Conservation (phyloP, 371 early-diverging fungal genomes). For the Capniomyces stellatus region DNA sequence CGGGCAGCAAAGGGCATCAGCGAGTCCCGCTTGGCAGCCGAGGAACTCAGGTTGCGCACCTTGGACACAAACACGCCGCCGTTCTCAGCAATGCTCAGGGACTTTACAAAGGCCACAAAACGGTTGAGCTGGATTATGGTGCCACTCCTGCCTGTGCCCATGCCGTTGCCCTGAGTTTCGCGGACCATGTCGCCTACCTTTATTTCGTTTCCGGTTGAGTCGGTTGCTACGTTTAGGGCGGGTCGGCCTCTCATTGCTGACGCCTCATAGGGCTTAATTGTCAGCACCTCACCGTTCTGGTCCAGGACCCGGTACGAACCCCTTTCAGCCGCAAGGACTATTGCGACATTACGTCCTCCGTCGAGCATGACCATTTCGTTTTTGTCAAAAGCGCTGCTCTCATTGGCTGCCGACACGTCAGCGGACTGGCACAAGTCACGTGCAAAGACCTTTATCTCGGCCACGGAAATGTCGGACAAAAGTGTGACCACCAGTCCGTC, state of each 20-base stretch:
- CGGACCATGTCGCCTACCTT: constrained; percentile 62
- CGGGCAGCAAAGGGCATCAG: neutral
- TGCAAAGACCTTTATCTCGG: constrained; percentile 69
- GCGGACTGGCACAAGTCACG: constrained; percentile 69
- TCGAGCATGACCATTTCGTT: constrained; percentile 54
- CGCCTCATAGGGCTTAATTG: constrained; percentile 51
- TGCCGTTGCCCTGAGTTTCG: constrained; percentile 39
- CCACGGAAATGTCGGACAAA: constrained; percentile 51
- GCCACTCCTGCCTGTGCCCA: no score
- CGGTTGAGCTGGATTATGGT: constrained; percentile 53
- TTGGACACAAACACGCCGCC: constrained; percentile 48
- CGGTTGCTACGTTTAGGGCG: constrained; percentile 51
- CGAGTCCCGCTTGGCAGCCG: neutral
- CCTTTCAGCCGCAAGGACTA: constrained; percentile 65
- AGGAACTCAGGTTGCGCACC: constrained; percentile 29
- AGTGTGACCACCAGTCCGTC: constrained; percentile 60
- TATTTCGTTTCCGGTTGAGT: constrained; percentile 52
- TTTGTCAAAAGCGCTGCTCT: constrained; percentile 39
- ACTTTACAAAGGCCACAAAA: constrained; percentile 40
- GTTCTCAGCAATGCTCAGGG: constrained; percentile 40
- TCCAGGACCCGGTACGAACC: constrained; percentile 58
- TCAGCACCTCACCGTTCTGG: constrained; percentile 51
- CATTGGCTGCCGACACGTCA: constrained; percentile 22
- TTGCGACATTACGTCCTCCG: constrained; percentile 53
- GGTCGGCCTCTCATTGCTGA: constrained; percentile 40